Evolutionary conservation across 768 basidiomycete species (phyloP), one percentile per base, ranked within the genome.

Genomic region (Boletus reticulatus): DNA sequence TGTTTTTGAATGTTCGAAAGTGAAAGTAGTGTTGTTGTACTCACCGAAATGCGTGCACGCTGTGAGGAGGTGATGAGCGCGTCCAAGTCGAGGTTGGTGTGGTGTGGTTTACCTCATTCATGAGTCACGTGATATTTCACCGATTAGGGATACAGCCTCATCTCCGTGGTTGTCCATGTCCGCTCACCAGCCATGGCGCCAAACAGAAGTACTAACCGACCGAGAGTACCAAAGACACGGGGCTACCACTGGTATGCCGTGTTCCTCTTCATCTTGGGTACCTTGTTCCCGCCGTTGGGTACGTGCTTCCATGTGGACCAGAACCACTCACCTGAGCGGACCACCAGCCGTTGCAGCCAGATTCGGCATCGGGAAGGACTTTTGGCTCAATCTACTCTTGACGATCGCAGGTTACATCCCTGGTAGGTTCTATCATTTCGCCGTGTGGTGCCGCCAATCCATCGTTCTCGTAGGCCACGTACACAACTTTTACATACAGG

Each of bases 401-500:
- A 94, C 92, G n/a, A 81, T 98, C 51, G 87, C 85, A 68, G 94
- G 94, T 12, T 97, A 96, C 70, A 89, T 94, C 62, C 92, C 91
- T 50, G 91, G 91, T 89, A 45, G 11, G 77, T 59, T 41, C 19
- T 50, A 3, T 19, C 24, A 37, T 22, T 16, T 48, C 14, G 6
- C n/a, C 52, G 34, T 55, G 17, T 10, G 5, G 32, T 31, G 4
- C 38, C 31, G 14, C 17, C 20, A 19, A 50, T 49, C 62, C 31
- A 67, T 50, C 50, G 12, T 43, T 38, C 56, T 43, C 36, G 12
- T 68, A 87, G 92, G 92, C 20, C 94, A 98, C 69, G 84, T 75
- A 51, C 95, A 98, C 75, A 97, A 96, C 62, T 94, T 94, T 69
- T 94, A 94, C 76, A 91, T 94, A 56, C 90, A 92, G 80, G 89